Base-by-base conservation (phyloP, 345 rosid genomes). In the Bretschneidera sinensis region DNA sequence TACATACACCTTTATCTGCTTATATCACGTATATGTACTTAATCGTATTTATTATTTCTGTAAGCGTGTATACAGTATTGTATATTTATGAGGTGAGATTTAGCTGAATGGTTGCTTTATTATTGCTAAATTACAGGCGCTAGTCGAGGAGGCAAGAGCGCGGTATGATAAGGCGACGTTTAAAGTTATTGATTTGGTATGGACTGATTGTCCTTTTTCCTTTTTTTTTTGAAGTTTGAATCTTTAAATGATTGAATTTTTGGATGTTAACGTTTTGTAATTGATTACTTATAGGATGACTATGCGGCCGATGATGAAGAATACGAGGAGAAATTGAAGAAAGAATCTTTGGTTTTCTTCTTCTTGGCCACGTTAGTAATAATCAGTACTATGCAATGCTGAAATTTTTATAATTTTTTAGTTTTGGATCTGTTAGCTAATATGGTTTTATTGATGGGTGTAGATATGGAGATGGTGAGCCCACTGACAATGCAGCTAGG, bases 381-480 rank as follows among this genome's bases (percentile, higher is more conserved):
- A 14, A 48, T 48, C 2, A 17, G 21, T 5, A 4, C 11, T 39
- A 1, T 9, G 4, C 6, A 31, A 31, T 4, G 6, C 9, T 39
- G 11, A 39, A 39, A 39, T 14, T 5, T 1, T 28, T 50, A 43
- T 43, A 10, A 17, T 54, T 20, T 19, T 20, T 24, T 24, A 5
- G 31, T 19, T 54, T 24, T 56, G 16, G 14, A 4, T 51, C 19
- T 16, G 15, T n/a, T 63, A 47, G 11, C 47, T 70, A 33, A 63
- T 64, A 18, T 52, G 24, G 55, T 60, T 68, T 59, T 62, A 33
- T 24, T 10, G 39, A 28, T 65, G 51, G 22, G 9, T 72, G 65
- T 63, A 95, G 99, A 65, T 95, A 95, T 54, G 99, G 99, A 77
- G 99, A 95, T 63, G 99, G 99, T 49, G 99, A 95, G 70, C 99